A percentile compares a stretch with the other conserved stretches of the same genome.
Evolutionary conservation across 1,139 yeast species (phyloP).

Genomic region (Spathaspora sp.): DNA sequence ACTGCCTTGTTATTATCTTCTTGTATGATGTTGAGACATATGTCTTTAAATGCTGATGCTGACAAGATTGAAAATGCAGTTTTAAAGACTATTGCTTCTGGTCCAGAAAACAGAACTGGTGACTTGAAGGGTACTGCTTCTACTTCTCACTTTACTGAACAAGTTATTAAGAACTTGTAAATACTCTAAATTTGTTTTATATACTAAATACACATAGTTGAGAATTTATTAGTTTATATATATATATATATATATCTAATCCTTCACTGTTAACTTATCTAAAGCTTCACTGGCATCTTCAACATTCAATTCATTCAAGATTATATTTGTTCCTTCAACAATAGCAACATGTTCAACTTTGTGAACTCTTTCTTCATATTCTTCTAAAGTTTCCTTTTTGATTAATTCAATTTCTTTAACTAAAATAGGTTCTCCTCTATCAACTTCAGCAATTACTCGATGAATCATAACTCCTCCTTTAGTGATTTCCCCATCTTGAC

Average conservation of each 20-base stretch:
- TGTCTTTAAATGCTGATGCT: slow-evolving; percentile 82
- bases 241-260: background rate
- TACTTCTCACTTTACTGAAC: slow-evolving; percentile 84
- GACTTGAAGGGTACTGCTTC: slow-evolving; percentile 93
- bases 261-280: slow-evolving; percentile 1
- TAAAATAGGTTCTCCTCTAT: slow-evolving; percentile 84
- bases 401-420: slow-evolving; percentile 73
- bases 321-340: slow-evolving; percentile 80
- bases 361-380: slow-evolving; percentile 85
- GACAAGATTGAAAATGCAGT: slow-evolving; percentile 86
- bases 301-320: slow-evolving; percentile 39
- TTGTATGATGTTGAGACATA: slow-evolving; percentile 98
- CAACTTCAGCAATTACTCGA: slow-evolving; percentile 91
- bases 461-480: slow-evolving; percentile 98
- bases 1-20: slow-evolving; percentile 94
- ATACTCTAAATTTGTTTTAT: slow-evolving; percentile 1
- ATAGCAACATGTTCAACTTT: slow-evolving; percentile 83
- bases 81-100: slow-evolving; percentile 89
- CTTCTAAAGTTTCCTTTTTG: slow-evolving; percentile 73
- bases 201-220: background rate
- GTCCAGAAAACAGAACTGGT: slow-evolving; percentile 89
- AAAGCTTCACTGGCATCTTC: background rate
- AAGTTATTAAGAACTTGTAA: slow-evolving; percentile 49
- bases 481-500: slow-evolving; percentile 71
- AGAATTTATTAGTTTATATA: background rate